These are phyloP conservation scores for Zygotorulaspora chibaensis DNA, from an alignment of 805 yeast genomes.

Conservation along the genomic window DNA sequence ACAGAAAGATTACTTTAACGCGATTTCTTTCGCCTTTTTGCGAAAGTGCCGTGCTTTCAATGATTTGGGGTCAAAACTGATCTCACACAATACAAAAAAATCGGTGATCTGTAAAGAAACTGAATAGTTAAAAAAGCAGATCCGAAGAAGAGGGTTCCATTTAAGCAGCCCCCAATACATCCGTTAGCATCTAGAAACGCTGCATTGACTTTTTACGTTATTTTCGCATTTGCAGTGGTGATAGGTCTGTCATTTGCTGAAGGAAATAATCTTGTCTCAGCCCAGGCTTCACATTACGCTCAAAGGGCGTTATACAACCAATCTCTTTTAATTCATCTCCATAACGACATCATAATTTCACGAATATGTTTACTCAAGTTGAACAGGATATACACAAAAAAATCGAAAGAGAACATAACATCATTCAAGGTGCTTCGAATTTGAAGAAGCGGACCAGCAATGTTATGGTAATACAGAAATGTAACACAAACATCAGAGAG, in stretches of 20 bases:
- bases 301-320: neutral
- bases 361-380: constrained; percentile 17
- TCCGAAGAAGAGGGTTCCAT: too few species aligned
- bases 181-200: neutral
- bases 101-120: too few species aligned
- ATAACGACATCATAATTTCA: too few species aligned
- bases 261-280: too few species aligned
- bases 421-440: constrained; percentile 81
- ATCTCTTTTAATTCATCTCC: neutral
- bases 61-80: neutral
- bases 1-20: neutral
- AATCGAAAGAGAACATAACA: constrained; percentile 82
- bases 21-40: neutral
- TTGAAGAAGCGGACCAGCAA: constrained; percentile 76
- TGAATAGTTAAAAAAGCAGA: too few species aligned
- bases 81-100: neutral
- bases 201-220: neutral
- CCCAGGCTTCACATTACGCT: neutral
- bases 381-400: constrained; percentile 69
- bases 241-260: too few species aligned
- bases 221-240: neutral
- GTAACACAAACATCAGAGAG: constrained; percentile 86
- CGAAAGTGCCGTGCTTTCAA: neutral
- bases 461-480: constrained; percentile 78
- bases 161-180: neutral